A percentile compares a stretch with the other conserved stretches of the same genome.
phyloP scores from a whole-genome alignment of 225 moss, liverwort and hornwort species.

The Sphagnum tenellum region DNA sequence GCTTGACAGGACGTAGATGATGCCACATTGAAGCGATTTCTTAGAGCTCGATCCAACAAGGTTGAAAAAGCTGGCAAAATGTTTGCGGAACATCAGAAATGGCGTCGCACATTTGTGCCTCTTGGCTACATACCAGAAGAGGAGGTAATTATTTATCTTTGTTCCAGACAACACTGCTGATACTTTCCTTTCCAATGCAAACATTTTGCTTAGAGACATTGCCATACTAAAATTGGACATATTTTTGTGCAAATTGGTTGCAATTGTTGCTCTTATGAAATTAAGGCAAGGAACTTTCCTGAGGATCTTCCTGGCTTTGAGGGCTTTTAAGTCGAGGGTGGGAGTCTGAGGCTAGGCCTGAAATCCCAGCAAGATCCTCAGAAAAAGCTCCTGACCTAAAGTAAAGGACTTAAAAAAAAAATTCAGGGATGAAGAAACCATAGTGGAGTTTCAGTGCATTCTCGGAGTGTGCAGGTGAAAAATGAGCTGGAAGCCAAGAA shows the following conservation, averaged over 20 bases:
- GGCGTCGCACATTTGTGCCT: constrained; percentile 36
- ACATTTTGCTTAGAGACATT: no score
- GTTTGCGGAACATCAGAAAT: constrained; percentile 28
- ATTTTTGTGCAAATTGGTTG: no score
- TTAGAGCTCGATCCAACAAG: constrained; percentile 38
- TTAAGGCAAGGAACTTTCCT: no score
- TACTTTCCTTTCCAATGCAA: no score
- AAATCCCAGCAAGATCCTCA: neutral
- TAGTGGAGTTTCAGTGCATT: neutral
- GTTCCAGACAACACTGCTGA: no score
- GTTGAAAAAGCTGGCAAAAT: constrained; percentile 43
- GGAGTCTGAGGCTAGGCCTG: neutral
- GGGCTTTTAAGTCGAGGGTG: no score
- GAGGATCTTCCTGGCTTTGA: no score
- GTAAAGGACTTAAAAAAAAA: neutral
- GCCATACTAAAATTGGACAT: no score
- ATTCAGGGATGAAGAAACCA: no score
- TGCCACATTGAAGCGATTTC: constrained; percentile 39
- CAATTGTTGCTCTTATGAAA: no score
- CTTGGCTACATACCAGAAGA: constrained; percentile 37
- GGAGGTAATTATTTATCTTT: constrained; percentile 10
- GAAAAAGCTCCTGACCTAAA: no score
- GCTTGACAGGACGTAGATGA: constrained; percentile 26
- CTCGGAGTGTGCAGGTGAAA: constrained; percentile 1
- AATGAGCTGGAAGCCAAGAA: constrained; percentile 45